These are phyloP conservation scores for Mortierella sp. DNA, from an alignment of 371 early-diverging fungal genomes.

Conservation along the genomic window DNA sequence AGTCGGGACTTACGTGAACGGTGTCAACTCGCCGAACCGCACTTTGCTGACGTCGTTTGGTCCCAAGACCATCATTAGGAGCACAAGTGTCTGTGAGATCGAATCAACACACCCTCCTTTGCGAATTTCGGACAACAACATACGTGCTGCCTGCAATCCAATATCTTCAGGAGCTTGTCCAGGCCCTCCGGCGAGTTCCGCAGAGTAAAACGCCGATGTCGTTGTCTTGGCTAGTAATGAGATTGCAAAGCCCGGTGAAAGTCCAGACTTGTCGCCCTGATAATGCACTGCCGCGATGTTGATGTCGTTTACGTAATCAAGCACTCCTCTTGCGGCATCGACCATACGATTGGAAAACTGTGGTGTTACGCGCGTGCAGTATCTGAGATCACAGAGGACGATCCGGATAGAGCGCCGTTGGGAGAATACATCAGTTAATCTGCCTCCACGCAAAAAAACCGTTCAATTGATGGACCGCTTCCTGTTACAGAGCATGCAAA, in stretches of 20 bases:
- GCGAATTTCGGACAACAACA: conserved; percentile 84
- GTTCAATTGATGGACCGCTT: not conserved
- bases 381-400: too few species aligned
- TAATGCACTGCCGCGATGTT: conserved; percentile 97
- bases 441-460: too few species aligned
- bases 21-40: conserved; percentile 84
- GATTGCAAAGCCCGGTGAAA: conserved; percentile 93
- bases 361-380: conserved; percentile 92
- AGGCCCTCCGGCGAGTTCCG: conserved; percentile 83
- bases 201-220: conserved; percentile 82
- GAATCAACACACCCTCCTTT: conserved; percentile 93
- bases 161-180: conserved; percentile 92
- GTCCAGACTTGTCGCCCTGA: conserved; percentile 92
- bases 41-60: conserved; percentile 95
- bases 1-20: conserved; percentile 77
- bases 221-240: conserved; percentile 94
- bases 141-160: conserved; percentile 77
- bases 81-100: conserved; percentile 85
- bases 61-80: conserved; percentile 87
- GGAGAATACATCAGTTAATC: too few species aligned
- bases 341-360: conserved; percentile 94
- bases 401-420: too few species aligned
- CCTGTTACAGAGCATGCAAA: conserved; percentile 8
- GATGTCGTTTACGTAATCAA: conserved; percentile 95
- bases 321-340: conserved; percentile 84